These are phyloP conservation scores for Oxytropis ochrocephala DNA, from an alignment of 306 rosid species.

Conservation along the genomic window DNA sequence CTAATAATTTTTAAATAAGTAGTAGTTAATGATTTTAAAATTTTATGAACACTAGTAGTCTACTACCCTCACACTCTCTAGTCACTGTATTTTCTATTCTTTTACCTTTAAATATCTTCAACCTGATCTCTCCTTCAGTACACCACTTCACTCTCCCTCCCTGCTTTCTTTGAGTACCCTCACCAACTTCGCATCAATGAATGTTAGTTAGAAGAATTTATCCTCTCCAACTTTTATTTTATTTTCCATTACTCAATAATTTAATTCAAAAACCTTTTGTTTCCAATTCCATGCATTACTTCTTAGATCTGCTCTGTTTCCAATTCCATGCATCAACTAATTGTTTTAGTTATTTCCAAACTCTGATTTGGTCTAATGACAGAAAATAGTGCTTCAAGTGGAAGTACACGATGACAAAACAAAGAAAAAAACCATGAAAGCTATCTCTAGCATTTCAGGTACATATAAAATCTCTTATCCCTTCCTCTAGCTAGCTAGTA, in stretches of 20 bases:
- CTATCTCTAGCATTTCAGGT: constrained; percentile 58
- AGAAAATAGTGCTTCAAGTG: constrained; percentile 57
- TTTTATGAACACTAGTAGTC: not conserved
- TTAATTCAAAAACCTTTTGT: not conserved
- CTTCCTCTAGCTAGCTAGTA: not conserved
- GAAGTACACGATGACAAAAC: constrained; percentile 31
- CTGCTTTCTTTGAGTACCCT: not conserved
- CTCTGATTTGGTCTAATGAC: not conserved
- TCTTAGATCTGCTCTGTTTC: not conserved
- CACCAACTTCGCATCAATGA: constrained; percentile 9
- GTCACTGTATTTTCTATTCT: not conserved
- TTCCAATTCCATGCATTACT: not conserved
- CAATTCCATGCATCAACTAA: not conserved
- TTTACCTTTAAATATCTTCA: constrained; percentile 6
- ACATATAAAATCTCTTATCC: not conserved
- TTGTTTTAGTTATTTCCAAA: not conserved
- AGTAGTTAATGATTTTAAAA: not conserved
- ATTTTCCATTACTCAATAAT: not conserved
- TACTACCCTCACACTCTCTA: too few relatives aligned
- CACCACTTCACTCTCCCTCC: not conserved
- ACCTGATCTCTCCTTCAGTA: not conserved
- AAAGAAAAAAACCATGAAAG: constrained; percentile 54
- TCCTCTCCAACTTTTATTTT: not conserved
- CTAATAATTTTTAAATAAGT: not conserved
- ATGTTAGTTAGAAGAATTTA: constrained; percentile 6